Evolutionary conservation across 306 rosid genomes (phyloP).

Genomic region (Dryas alaskensis): DNA sequence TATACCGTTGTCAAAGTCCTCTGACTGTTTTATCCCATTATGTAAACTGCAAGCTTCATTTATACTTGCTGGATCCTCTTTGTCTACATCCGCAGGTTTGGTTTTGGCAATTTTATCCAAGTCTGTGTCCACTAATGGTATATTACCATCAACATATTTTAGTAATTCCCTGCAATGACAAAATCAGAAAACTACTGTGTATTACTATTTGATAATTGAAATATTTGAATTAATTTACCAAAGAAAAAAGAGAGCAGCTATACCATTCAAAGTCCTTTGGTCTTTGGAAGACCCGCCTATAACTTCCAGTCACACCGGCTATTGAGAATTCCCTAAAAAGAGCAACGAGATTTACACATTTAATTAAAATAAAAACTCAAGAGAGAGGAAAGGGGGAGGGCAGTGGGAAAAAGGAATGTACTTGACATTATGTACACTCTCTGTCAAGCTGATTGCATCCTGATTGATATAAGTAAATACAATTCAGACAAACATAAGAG

Average conservation of each 20-base stretch:
- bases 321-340: conserved; percentile 85
- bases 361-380: conserved; percentile 14
- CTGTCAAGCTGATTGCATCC: conserved; percentile 71
- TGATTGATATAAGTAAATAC: conserved; percentile 34
- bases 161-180: conserved; percentile 67
- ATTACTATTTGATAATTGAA: conserved; percentile 8
- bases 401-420: conserved; percentile 34
- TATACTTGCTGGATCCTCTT: conserved; percentile 32
- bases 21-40: conserved; percentile 36
- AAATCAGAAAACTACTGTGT: background rate
- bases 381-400: conserved; percentile 1
- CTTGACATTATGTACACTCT: conserved; percentile 71
- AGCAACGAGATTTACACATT: background rate
- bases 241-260: conserved; percentile 6
- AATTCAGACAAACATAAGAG: conserved; percentile 12
- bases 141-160: conserved; percentile 53
- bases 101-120: conserved; percentile 58
- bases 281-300: conserved; percentile 80
- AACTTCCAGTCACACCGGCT: conserved; percentile 81
- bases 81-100: conserved; percentile 27
- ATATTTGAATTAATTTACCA: background rate
- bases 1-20: conserved; percentile 32
- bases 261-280: conserved; percentile 82
- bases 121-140: conserved; percentile 79
- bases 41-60: conserved; percentile 29